Evolutionary conservation across 768 basidiomycete genomes (phyloP).

Genomic region (Russula brevipes): DNA sequence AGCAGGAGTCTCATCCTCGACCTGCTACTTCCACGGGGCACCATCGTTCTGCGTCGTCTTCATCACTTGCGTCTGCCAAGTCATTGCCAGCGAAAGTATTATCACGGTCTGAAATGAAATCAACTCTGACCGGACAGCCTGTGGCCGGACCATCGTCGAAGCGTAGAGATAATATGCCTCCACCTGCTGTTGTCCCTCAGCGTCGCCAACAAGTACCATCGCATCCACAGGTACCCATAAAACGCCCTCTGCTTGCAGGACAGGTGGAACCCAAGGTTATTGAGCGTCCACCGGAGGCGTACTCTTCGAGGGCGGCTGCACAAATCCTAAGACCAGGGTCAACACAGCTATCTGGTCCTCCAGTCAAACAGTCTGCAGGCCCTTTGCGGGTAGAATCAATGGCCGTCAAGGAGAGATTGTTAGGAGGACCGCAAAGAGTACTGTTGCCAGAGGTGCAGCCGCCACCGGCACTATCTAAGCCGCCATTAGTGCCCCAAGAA

Average conservation of each 20-base stretch:
- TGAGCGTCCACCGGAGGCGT: neutral
- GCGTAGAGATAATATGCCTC: conserved; percentile 16
- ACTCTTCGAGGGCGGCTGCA: conserved; percentile 4
- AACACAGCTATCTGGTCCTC: neutral
- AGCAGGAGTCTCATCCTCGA: conserved; percentile 11
- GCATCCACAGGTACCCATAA: neutral
- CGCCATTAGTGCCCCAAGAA: neutral
- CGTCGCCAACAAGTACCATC: neutral
- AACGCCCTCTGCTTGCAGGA: neutral
- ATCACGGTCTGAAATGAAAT: conserved; percentile 12
- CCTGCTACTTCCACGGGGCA: conserved; percentile 19
- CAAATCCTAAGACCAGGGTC: conserved; percentile 18
- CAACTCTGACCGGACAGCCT: neutral
- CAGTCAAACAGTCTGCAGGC: neutral
- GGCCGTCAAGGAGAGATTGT: conserved; percentile 16
- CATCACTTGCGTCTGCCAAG: neutral
- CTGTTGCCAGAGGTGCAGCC: conserved; percentile 11
- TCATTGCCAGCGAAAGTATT: neutral
- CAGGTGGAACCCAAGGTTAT: neutral
- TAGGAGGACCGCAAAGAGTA: conserved; percentile 18
- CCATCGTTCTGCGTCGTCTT: conserved; percentile 16
- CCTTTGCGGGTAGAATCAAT: conserved; percentile 9
- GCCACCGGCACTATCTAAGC: neutral
- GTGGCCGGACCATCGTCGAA: neutral
- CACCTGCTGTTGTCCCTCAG: conserved; percentile 15